phyloP scores from a whole-genome alignment of 1,284 basidiomycete genomes.

The Cutaneotrichosporon cavernicola region DNA sequence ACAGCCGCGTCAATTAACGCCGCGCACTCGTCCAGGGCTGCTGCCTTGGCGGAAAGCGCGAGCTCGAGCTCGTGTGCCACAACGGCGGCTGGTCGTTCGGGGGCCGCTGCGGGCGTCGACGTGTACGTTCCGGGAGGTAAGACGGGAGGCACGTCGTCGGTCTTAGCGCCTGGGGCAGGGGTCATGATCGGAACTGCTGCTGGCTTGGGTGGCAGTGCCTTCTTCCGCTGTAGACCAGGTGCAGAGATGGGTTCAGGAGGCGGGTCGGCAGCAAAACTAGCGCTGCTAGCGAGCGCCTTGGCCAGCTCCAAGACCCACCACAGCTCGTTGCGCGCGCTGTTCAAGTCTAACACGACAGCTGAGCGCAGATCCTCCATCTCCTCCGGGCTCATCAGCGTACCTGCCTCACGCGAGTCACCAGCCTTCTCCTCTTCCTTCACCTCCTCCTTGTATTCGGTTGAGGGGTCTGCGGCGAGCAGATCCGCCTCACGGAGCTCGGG shows the following conservation, averaged over 20 bases:
- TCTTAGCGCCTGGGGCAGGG: slow-evolving; percentile 1
- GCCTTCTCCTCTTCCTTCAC: slow-evolving; percentile 12
- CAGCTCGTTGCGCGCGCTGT: slow-evolving; percentile 49
- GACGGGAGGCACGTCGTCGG: slow-evolving; percentile 31
- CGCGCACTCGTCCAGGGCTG: slow-evolving; percentile 43
- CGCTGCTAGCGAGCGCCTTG: slow-evolving; percentile 37
- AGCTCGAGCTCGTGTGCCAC: slow-evolving; percentile 36
- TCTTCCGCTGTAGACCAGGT: slow-evolving; percentile 15
- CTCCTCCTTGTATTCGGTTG: slow-evolving; percentile 17
- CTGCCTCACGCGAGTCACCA: slow-evolving; percentile 22
- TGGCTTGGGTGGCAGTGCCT: slow-evolving; percentile 6
- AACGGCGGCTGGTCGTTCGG: slow-evolving; percentile 11
- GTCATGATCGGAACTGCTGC: background rate
- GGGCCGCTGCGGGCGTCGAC: slow-evolving; percentile 24
- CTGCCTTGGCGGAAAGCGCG: slow-evolving; percentile 39
- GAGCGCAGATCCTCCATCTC: slow-evolving; percentile 45
- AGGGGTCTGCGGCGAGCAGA: slow-evolving; percentile 23
- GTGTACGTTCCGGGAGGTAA: slow-evolving; percentile 38
- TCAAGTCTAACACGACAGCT: slow-evolving; percentile 38
- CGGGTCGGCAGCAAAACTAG: slow-evolving; percentile 32
- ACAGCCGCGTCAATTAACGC: slow-evolving; percentile 47
- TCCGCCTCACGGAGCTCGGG: slow-evolving; percentile 40
- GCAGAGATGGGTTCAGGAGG: slow-evolving; percentile 31
- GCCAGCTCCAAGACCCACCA: slow-evolving; percentile 48
- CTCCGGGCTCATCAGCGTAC: slow-evolving; percentile 34